Percentiles rank a stretch among this genome's conserved stretches.
These are phyloP conservation scores for Endocalyx cinctus DNA, from an alignment of 2,329 filamentous ascomycete genomes.

Conservation along the genomic window DNA sequence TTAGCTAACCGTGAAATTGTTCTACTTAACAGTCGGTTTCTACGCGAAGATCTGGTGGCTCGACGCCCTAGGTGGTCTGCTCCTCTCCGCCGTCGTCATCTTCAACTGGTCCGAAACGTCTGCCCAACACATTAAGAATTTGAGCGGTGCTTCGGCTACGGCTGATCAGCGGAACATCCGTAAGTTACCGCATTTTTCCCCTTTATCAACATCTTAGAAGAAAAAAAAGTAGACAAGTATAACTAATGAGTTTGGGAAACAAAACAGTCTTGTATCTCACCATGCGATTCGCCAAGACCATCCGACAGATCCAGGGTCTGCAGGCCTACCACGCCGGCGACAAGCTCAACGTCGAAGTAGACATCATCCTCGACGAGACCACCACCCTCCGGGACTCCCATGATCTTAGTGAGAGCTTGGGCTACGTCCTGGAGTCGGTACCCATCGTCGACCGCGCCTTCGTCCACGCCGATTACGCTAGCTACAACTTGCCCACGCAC, in stretches of 20 bases:
- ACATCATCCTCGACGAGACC: slow-evolving; percentile 75
- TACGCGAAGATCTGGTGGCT: slow-evolving; percentile 79
- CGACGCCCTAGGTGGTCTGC: slow-evolving; percentile 71
- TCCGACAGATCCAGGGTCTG: slow-evolving; percentile 78
- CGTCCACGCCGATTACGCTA: slow-evolving; percentile 62
- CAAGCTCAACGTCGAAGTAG: slow-evolving; percentile 78
- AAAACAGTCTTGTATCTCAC: slow-evolving; percentile 78
- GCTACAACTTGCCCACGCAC: slow-evolving; percentile 58
- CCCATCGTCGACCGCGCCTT: slow-evolving; percentile 72
- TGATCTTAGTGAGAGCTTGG: slow-evolving; percentile 62
- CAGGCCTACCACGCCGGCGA: slow-evolving; percentile 83
- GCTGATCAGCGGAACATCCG: slow-evolving; percentile 77
- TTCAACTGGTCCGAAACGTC: slow-evolving; percentile 73
- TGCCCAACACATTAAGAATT: slow-evolving; percentile 71
- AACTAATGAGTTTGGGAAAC: no score
- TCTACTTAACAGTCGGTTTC: slow-evolving; percentile 54
- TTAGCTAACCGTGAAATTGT: background rate
- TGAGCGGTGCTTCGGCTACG: slow-evolving; percentile 73
- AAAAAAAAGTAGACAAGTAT: no score
- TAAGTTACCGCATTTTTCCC: slow-evolving; percentile 25
- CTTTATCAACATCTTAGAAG: background rate
- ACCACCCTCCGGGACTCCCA: slow-evolving; percentile 75
- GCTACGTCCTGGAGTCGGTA: slow-evolving; percentile 81
- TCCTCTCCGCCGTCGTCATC: slow-evolving; percentile 76
- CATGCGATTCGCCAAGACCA: slow-evolving; percentile 87